A percentile compares a stretch with the other conserved stretches of the same genome.
Conservation (phyloP, 139 green algal genomes). For the Desmodesmus armatus region DNA sequence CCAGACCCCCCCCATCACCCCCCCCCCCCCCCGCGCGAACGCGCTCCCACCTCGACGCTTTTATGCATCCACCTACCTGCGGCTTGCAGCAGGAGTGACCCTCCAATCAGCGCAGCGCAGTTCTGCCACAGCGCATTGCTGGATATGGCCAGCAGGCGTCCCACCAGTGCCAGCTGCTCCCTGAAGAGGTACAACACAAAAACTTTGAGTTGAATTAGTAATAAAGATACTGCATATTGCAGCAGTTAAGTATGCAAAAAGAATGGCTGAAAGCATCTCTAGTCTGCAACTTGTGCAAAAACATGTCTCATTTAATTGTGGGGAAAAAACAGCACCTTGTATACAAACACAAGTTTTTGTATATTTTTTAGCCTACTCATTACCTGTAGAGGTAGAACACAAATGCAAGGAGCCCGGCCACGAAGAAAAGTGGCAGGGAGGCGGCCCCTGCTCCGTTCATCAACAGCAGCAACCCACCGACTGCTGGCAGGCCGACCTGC, state of each 20-base stretch:
- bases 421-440: not conserved
- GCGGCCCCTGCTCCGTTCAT: not conserved
- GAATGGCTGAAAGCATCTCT: too few relatives aligned
- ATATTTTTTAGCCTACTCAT: too few relatives aligned
- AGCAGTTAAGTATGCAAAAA: too few relatives aligned
- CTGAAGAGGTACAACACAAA: slow-evolving; percentile 70
- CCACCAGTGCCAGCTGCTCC: slow-evolving; percentile 65
- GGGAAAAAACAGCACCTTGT: too few relatives aligned
- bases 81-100: slow-evolving; percentile 50
- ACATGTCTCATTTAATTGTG: too few relatives aligned
- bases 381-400: slow-evolving; percentile 70
- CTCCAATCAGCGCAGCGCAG: slow-evolving; percentile 45
- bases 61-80: too few relatives aligned
- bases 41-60: too few relatives aligned
- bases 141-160: slow-evolving; percentile 60
- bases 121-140: slow-evolving; percentile 63
- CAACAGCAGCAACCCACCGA: not conserved
- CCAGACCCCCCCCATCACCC: too few relatives aligned
- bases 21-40: not conserved
- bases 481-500: slow-evolving; percentile 37
- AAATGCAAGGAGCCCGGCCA: slow-evolving; percentile 25
- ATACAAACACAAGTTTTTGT: too few relatives aligned
- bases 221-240: too few relatives aligned
- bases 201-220: too few relatives aligned
- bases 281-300: too few relatives aligned